Evolutionary conservation across 2,329 filamentous ascomycete genomes (phyloP).

Genomic region (Talaromyces sp.): DNA sequence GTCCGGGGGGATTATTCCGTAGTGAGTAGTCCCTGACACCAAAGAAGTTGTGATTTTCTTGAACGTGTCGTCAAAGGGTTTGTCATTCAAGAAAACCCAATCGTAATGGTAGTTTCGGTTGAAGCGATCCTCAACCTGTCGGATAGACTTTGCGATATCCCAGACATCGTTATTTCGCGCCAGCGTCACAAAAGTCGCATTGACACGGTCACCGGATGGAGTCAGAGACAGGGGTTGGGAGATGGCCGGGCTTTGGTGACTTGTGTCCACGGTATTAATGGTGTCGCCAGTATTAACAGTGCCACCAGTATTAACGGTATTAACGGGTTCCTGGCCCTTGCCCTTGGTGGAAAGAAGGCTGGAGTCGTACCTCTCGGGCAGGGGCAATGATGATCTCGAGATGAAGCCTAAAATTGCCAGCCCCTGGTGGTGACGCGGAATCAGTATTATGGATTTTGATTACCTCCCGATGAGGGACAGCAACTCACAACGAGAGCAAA

Average conservation of each 20-base stretch:
- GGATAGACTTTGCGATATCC: conserved; percentile 95
- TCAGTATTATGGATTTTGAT: background rate
- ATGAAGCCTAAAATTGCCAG: conserved; percentile 79
- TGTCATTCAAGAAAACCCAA: conserved; percentile 98
- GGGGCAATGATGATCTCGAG: conserved; percentile 55
- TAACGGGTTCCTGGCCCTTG: background rate
- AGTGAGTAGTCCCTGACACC: conserved; percentile 88
- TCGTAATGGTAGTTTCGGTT: conserved; percentile 96
- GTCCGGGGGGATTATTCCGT: conserved; percentile 81
- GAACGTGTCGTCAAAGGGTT: conserved; percentile 88
- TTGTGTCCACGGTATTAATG: background rate
- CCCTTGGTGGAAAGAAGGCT: conserved; percentile 13
- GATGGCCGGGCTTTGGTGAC: conserved; percentile 3
- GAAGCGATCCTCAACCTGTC: conserved; percentile 96
- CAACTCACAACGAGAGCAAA: conserved; percentile 75
- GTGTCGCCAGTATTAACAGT: background rate
- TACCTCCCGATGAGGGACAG: background rate
- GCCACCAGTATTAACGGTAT: background rate
- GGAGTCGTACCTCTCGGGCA: conserved; percentile 25
- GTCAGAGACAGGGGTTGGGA: conserved; percentile 11
- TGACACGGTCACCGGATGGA: conserved; percentile 63
- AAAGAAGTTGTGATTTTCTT: conserved; percentile 85
- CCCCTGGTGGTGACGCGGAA: conserved; percentile 38
- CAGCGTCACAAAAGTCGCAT: conserved; percentile 95
- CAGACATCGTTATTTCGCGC: conserved; percentile 91